Conservation (phyloP, 208 protist genomes). For the Wallacemonas collosoma region DNA sequence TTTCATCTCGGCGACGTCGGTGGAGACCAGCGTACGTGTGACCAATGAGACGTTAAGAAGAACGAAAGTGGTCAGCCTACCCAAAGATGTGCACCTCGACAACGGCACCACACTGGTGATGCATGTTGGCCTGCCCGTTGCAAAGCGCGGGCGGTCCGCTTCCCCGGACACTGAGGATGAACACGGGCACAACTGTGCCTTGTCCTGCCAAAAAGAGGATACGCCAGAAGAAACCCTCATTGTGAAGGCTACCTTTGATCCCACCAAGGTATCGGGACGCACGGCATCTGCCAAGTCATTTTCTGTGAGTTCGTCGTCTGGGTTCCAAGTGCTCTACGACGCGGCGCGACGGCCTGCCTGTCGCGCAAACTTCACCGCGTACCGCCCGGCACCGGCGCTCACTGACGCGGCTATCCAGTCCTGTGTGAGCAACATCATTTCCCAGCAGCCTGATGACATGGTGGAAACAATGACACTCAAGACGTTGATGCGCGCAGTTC, state of each 20-base stretch:
- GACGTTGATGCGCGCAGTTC: constrained; percentile 35
- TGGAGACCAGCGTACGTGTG: constrained; percentile 21
- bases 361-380: constrained; percentile 57
- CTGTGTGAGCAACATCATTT: constrained; percentile 47
- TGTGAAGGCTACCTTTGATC: constrained; percentile 56
- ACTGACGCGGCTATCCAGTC: constrained; percentile 26
- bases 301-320: constrained; percentile 47
- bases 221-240: constrained; percentile 18
- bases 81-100: constrained; percentile 11
- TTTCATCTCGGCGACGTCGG: constrained; percentile 22
- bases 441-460: neutral
- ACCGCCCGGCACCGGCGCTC: constrained; percentile 39
- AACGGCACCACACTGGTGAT: constrained; percentile 27
- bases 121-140: constrained; percentile 24
- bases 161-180: constrained; percentile 11
- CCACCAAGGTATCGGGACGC: constrained; percentile 41
- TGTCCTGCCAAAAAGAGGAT: constrained; percentile 17
- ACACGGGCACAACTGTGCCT: constrained; percentile 40
- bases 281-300: constrained; percentile 63
- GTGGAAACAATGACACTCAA: constrained; percentile 33
- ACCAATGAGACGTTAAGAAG: constrained; percentile 16
- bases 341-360: constrained; percentile 32
- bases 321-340: constrained; percentile 48
- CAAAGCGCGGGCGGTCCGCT: constrained; percentile 30
- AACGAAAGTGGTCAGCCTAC: constrained; percentile 26